Conservation (phyloP, 139 green algal species). For the Chlorella sorokiniana region DNA sequence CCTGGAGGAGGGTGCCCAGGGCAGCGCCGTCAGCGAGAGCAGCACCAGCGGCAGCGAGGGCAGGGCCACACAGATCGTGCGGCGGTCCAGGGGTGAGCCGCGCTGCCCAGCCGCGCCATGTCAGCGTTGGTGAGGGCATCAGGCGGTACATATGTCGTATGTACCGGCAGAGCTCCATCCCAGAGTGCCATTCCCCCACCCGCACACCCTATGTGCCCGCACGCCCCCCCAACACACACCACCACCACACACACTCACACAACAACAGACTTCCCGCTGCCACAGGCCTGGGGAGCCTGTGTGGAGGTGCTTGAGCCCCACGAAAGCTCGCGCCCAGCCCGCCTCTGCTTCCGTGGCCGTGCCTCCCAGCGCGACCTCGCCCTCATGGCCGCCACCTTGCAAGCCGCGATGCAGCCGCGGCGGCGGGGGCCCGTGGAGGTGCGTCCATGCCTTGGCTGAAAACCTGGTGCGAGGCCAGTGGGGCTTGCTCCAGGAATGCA, state of each 20-base stretch:
- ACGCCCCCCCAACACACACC: not conserved
- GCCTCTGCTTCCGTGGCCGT: slow-evolving; percentile 5
- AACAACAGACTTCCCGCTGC: no score
- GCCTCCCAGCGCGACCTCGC: not conserved
- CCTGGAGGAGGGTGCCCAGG: not conserved
- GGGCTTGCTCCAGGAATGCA: no score
- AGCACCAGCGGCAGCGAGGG: slow-evolving; percentile 25
- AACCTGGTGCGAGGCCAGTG: no score
- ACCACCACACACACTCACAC: not conserved
- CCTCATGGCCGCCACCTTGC: slow-evolving; percentile 8
- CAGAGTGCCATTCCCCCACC: no score
- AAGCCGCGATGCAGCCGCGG: slow-evolving; percentile 20
- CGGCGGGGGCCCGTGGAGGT: not conserved
- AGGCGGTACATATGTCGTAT: not conserved
- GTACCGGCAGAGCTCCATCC: not conserved
- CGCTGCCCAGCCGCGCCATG: no score
- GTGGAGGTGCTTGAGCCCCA: slow-evolving; percentile 23
- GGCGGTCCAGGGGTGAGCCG: slow-evolving; percentile 8
- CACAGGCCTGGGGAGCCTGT: slow-evolving; percentile 20
- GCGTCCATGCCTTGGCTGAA: no score
- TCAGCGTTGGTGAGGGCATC: no score
- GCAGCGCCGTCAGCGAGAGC: slow-evolving; percentile 26
- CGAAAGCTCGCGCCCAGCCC: not conserved
- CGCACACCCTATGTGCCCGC: no score
- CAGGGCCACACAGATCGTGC: slow-evolving; percentile 3